Conservation (phyloP, 202 grass and related monocot species). For the Brachypodium distachyon region DNA sequence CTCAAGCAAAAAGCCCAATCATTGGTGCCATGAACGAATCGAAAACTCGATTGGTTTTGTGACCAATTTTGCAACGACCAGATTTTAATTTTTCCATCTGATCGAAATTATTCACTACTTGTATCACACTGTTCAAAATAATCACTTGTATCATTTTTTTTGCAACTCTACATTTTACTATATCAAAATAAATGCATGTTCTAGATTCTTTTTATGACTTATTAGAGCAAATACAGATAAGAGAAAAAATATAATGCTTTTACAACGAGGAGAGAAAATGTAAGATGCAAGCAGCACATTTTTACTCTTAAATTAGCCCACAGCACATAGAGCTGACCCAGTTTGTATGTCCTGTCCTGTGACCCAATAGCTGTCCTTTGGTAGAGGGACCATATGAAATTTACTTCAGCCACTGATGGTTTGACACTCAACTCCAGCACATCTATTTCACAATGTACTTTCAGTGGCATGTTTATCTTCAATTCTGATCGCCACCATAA, state of each 20-base stretch:
- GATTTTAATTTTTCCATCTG: no score
- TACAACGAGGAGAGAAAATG: no score
- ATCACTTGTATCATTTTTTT: no score
- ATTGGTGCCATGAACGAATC: conserved; percentile 10
- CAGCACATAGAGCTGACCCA: background rate
- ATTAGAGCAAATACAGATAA: no score
- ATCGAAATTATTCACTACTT: no score
- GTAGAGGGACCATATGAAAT: conserved; percentile 7
- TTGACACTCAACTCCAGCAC: conserved; percentile 10
- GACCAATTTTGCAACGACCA: background rate
- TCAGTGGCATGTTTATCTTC: background rate
- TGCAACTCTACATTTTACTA: no score
- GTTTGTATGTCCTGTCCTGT: conserved; percentile 23
- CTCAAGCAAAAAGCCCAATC: conserved; percentile 10
- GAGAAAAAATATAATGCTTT: no score
- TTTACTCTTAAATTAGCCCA: no score
- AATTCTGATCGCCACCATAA: background rate
- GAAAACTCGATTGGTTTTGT: background rate
- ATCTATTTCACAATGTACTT: conserved; percentile 23
- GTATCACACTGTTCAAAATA: no score
- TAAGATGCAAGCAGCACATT: no score
- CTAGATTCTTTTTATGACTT: no score
- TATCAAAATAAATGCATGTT: no score
- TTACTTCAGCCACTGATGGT: conserved; percentile 17
- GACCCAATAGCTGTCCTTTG: conserved; percentile 16